phyloP scores from a whole-genome alignment of 768 basidiomycete species.

The Suillus alpinus region DNA sequence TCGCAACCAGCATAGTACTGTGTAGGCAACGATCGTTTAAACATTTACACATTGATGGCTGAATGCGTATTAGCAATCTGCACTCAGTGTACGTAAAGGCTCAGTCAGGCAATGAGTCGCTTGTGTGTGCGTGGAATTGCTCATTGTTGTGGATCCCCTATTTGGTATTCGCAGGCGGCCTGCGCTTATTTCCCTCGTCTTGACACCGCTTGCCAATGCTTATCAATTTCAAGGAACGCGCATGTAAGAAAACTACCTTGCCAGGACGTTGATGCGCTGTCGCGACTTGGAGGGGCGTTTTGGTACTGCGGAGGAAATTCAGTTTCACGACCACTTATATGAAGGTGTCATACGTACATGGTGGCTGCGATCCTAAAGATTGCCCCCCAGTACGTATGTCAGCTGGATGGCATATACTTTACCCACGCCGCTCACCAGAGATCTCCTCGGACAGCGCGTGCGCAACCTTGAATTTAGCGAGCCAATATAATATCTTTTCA shows the following conservation, averaged over 20 bases:
- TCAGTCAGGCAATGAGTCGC: not conserved
- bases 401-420: no score
- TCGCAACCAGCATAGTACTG: not conserved
- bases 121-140: not conserved
- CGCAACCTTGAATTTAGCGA: not conserved
- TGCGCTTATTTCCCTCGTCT: not conserved
- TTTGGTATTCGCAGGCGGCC: not conserved
- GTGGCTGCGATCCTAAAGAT: not conserved
- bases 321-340: not conserved
- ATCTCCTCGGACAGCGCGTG: no score
- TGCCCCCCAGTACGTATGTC: not conserved
- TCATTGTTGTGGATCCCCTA: not conserved
- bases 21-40: not conserved
- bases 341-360: not conserved
- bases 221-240: not conserved
- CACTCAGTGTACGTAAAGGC: not conserved
- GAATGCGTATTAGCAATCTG: not conserved
- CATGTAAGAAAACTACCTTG: no score
- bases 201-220: not conserved
- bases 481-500: not conserved
- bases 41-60: not conserved
- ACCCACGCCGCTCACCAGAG: no score
- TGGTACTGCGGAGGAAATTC: not conserved
- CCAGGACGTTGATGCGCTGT: no score
- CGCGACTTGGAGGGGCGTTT: not conserved